These are phyloP conservation scores for Phytophthora parvispora DNA, from an alignment of 352 stramenopile species.

Conservation along the genomic window DNA sequence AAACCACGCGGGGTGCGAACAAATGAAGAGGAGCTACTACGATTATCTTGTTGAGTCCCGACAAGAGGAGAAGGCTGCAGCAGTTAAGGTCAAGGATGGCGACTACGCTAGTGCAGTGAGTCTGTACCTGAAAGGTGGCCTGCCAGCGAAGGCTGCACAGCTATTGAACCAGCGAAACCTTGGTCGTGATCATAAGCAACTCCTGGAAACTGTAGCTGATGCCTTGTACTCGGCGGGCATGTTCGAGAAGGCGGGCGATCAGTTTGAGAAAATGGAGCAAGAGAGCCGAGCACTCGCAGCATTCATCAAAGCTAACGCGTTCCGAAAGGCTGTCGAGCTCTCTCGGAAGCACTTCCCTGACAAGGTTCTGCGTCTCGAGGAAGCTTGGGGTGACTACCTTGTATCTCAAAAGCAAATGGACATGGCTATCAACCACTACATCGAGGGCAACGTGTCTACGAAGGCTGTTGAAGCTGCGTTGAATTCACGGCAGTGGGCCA, in stretches of 20 bases:
- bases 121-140: slow-evolving; percentile 94
- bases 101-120: slow-evolving; percentile 93
- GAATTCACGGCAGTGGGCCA: slow-evolving; percentile 95
- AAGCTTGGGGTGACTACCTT: slow-evolving; percentile 95
- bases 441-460: slow-evolving; percentile 93
- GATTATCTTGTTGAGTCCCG: slow-evolving; percentile 94
- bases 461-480: slow-evolving; percentile 95
- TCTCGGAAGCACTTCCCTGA: slow-evolving; percentile 92
- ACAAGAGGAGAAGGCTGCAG: slow-evolving; percentile 94
- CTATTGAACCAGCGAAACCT: slow-evolving; percentile 91
- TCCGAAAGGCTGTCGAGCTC: slow-evolving; percentile 94
- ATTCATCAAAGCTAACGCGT: slow-evolving; percentile 95
- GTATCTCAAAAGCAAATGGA: slow-evolving; percentile 96
- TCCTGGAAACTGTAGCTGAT: slow-evolving; percentile 94
- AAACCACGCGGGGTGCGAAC: slow-evolving; percentile 75
- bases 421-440: slow-evolving; percentile 98
- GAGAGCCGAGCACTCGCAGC: slow-evolving; percentile 90
- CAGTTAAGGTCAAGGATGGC: slow-evolving; percentile 93
- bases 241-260: slow-evolving; percentile 95
- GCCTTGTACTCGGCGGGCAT: slow-evolving; percentile 91
- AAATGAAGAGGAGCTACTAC: slow-evolving; percentile 95
- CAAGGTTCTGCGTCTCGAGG: slow-evolving; percentile 93
- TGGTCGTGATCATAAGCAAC: slow-evolving; percentile 83
- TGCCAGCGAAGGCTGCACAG: slow-evolving; percentile 92
- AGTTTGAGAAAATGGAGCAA: slow-evolving; percentile 96